Evolutionary conservation across 2,329 filamentous ascomycete species (phyloP), one percentile per base, ranked within the genome.

Genomic region (Curvularia lunata): DNA sequence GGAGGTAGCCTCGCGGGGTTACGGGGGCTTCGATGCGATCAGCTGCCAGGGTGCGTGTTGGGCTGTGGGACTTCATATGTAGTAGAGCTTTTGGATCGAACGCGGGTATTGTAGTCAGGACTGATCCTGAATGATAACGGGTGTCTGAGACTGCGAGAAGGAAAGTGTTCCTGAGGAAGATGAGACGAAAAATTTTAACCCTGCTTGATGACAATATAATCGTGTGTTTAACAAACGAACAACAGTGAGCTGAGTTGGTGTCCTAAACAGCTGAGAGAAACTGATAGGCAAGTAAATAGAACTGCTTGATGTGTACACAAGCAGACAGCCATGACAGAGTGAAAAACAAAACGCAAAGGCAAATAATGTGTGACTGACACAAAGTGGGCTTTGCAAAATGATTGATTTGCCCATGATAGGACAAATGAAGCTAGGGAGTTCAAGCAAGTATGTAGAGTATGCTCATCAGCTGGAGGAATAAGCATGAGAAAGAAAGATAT

Each of bases 1-100:
- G 71, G 28, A 80, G 61, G 58, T 80, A 80, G 53, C 79, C 79
- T 61, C 80, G 79, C 57, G 77, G 66, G 5, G 79, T 82, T 46
- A 82, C 78, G 3, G 80, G 81, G 32, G 81, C 80, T 72, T 82
- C 80, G 65, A 88, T 80, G 66, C 83, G 83, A 65, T 75, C 76
- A 65, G 82, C 78, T 69, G 59, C 54, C 71, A 75, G 73, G 21
- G 40, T n/a, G 52, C 37, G 58, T 59, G 51, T 53, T 13, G 12
- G 23, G 12, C 40, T 62, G 59, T 57, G 52, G 56, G 42, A 2
- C 18, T 46, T 18, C 10, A 16, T 42, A 16, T n/a, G 47, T 32
- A n/a, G 41, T n/a, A 8, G 23, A 28, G 18, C 4, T 12, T 27
- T 18, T 54, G 47, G 32, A 30, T 53, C 16, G 21, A 37, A 45